Evolutionary conservation across 2,329 filamentous ascomycete species (phyloP), one percentile per base, ranked within the genome.

Genomic region (Calonectria henricotiae): DNA sequence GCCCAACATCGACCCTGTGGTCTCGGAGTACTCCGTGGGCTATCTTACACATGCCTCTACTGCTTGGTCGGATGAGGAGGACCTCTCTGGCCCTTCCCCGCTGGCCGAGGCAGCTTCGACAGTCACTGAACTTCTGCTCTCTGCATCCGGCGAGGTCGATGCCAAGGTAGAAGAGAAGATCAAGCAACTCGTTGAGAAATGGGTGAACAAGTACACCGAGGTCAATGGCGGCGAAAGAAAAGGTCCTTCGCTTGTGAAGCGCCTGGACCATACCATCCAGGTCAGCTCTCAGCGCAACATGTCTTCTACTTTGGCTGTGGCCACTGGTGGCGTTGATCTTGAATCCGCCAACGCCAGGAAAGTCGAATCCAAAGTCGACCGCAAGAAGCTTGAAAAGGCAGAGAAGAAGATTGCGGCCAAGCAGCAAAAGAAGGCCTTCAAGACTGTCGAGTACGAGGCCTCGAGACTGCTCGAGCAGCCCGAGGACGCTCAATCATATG

Each of bases 341-440:
- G 96, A 99, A 83, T 97, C 96, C 67, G 95, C 95, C 80, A 97
- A 97, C 80, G 88, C 90, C 44, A 90, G 96, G 78, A 98, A 98
- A 85, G 94, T 99, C 69, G 96, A 99, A 85, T 98, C 96, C 78
- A 94, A 96, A 81, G 96, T 99, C 71, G 96, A 99, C 85, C 92
- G 92, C 81, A 99, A 98, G 92, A 99, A 99, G 88, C 91, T 99
- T 23, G 96, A 99, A 84, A 99, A 99, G 86, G 96, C 96, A 1
- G 96, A 99, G 85, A 90, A 94, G 75, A 99, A 99, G 87, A 96
- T 99, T 80, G 94, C 95, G 60, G 95, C 95, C 78, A 99, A 99
- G 87, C 96, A 98, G 86, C 96, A 95, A 85, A 97, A 97, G 88
- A 99, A 99, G 87, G 90, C 92, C 41, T 98, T 96, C 92, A 98